These are phyloP conservation scores for Craspedostauros australis DNA, from an alignment of 108 stramenopile genomes.

Conservation along the genomic window DNA sequence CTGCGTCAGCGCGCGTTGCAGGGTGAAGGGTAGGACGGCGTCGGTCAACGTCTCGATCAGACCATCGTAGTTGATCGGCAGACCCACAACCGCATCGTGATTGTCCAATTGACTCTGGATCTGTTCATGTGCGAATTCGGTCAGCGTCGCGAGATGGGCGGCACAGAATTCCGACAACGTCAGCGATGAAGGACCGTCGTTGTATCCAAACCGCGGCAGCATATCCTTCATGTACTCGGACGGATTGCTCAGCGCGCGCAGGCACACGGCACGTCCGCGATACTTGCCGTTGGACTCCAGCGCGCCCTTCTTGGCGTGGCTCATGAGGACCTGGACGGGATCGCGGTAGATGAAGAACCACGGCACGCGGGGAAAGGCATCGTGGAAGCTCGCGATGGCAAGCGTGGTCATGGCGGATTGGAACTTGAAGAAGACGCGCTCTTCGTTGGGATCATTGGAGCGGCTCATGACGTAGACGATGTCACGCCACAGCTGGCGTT, in stretches of 20 bases:
- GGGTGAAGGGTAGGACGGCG: slow-evolving; percentile 31
- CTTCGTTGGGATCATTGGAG: slow-evolving; percentile 22
- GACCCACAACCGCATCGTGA: slow-evolving; percentile 44
- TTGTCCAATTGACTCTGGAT: slow-evolving; percentile 28
- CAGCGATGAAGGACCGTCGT: too few species aligned
- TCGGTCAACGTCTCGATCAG: slow-evolving; percentile 43
- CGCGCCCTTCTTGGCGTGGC: slow-evolving; percentile 42
- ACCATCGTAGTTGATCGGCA: slow-evolving; percentile 57
- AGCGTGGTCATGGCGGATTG: slow-evolving; percentile 58
- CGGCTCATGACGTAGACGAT: slow-evolving; percentile 73
- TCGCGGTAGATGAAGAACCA: slow-evolving; percentile 93
- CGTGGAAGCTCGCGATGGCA: slow-evolving; percentile 39
- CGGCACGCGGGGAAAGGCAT: slow-evolving; percentile 74
- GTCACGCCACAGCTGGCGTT: slow-evolving; percentile 54
- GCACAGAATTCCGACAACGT: slow-evolving; percentile 71
- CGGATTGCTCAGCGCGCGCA: slow-evolving; percentile 16
- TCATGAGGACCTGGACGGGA: slow-evolving; percentile 86
- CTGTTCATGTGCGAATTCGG: slow-evolving; percentile 52
- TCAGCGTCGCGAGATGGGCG: slow-evolving; percentile 68
- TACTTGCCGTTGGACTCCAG: not conserved
- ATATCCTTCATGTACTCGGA: too few species aligned
- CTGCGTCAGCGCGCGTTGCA: slow-evolving; percentile 54
- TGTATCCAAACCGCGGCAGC: too few species aligned
- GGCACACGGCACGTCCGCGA: slow-evolving; percentile 17
- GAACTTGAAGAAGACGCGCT: slow-evolving; percentile 89